These are phyloP conservation scores for Pleurotus eryngii DNA, from an alignment of 768 basidiomycete species.

Conservation along the genomic window DNA sequence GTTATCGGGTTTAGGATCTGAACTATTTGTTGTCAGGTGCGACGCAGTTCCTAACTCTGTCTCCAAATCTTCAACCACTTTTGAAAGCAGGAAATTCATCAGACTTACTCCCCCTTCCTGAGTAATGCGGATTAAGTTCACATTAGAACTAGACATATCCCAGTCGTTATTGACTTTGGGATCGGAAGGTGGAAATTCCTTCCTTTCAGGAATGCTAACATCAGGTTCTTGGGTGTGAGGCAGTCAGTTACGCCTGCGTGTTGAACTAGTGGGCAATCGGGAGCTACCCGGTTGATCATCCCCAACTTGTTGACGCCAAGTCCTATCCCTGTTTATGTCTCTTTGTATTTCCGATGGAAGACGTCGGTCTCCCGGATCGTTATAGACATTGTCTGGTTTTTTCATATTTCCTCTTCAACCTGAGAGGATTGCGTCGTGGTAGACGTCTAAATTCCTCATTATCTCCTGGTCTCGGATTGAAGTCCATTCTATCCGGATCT, in stretches of 20 bases:
- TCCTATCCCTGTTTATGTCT: background rate
- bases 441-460: too few species aligned
- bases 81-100: too few species aligned
- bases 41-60: background rate
- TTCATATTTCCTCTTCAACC: background rate
- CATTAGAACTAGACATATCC: background rate
- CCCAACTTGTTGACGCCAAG: background rate
- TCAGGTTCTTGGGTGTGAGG: too few species aligned
- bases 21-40: background rate
- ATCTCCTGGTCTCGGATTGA: background rate
- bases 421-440: background rate
- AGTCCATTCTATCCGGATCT: background rate
- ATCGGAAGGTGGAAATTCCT: too few species aligned
- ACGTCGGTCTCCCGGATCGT: background rate
- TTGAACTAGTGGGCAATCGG: too few species aligned
- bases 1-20: background rate
- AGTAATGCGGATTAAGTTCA: too few species aligned
- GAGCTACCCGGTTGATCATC: background rate
- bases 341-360: background rate
- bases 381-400: background rate
- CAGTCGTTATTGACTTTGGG: background rate
- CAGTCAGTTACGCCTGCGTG: too few species aligned
- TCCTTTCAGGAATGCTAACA: too few species aligned
- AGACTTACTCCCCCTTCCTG: too few species aligned
- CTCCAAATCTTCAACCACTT: background rate